Base-by-base conservation (phyloP, 306 rosid genomes). In the Cicer bijugum region DNA sequence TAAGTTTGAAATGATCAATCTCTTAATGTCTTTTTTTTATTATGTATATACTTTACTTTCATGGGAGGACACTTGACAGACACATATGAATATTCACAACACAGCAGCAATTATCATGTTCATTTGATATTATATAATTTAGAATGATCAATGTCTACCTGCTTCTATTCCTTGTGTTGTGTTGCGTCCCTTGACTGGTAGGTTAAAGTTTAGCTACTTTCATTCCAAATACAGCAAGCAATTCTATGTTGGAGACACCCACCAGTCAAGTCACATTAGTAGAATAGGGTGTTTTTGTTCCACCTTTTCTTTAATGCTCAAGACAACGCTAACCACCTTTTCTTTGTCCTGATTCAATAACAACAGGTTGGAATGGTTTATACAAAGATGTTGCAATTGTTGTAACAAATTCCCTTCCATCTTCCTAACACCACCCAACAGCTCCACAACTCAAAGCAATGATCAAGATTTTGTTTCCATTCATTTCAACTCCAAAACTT, bases 351-450 rank as follows among this genome's bases (percentile, higher is more conserved):
- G 15, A 6, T 1, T 78, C 20, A 40, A 66, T 74, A 48, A 55
- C 43, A 71, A 82, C 91, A 90, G 96, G 85, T 57, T 88, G 76
- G 87, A 74, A 45, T 90, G 93, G 91, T 71, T 90, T 62, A 71
- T 86, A 72, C 83, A 81, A 61, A 85, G 68, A 83, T 88, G 91
- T 82, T 88, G 88, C 87, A 61, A 67, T 33, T 86, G 88, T 80
- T 83, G 83, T 78, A 10, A 78, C 66, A 83, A 70, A 53, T 48
- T 79, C 50, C 75, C 10, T 77, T 74, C 67, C 75, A 52, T 38
- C 38, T 61, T 52, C 73, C 83, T 44, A 66, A 63, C 35, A 55
- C 52, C 77, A 69, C 51, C 14, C 9, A 51, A 66, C 50, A 19
- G 44, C 46, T 37, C 56, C 10, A 75, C 7, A 52, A 33, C 40